Conservation (phyloP, 2,329 filamentous ascomycete genomes). For the Colletotrichum spaethianum region DNA sequence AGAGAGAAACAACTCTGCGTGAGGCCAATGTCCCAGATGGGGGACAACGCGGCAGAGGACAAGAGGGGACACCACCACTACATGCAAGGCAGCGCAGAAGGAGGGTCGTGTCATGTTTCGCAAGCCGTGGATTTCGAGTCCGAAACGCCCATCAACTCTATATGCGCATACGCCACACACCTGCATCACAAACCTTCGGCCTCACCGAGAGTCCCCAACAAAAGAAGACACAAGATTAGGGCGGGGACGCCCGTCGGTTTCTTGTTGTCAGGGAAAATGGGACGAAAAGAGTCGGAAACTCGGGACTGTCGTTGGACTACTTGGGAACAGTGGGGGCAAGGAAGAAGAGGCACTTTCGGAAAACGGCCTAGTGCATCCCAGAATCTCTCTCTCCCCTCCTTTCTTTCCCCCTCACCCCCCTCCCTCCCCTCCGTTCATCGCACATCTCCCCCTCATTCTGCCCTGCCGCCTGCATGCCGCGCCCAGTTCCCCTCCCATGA, state of each 20-base stretch:
- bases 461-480: not conserved
- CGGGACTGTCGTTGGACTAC: not conserved
- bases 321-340: not conserved
- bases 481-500: not conserved
- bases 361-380: not conserved
- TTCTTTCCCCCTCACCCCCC: not conserved
- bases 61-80: not conserved
- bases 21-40: not conserved
- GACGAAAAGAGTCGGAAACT: not conserved
- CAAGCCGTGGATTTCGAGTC: not conserved
- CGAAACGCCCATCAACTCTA: not conserved
- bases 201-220: slow-evolving; percentile 12
- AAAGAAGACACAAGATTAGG: not conserved
- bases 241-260: not conserved
- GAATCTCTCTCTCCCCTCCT: not conserved
- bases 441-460: not conserved
- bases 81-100: not conserved
- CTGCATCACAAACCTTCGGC: slow-evolving; percentile 3
- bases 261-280: not conserved
- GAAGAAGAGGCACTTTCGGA: not conserved
- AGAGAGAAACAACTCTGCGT: not conserved
- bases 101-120: slow-evolving; percentile 1
- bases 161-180: not conserved
- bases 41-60: not conserved
- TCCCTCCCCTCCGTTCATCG: not conserved